A percentile compares a stretch with the other conserved stretches of the same genome.
phyloP scores from a whole-genome alignment of 192 early-diverging fungal species.

The Coemansia sp. region DNA sequence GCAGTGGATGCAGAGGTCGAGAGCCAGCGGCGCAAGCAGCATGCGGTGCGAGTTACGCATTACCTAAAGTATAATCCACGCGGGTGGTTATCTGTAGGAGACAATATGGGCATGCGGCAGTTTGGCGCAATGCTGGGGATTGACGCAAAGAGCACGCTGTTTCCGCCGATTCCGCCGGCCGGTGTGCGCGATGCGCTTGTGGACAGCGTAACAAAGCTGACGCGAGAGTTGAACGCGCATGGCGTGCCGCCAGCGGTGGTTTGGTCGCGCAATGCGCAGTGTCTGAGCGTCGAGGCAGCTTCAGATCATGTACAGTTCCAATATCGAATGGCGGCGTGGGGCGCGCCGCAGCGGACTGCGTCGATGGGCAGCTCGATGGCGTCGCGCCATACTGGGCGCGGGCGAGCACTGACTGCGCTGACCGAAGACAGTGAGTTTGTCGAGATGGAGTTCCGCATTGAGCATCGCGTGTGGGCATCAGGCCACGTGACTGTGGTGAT shows the following conservation, averaged over 20 bases:
- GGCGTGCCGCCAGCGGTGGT: conserved; percentile 36
- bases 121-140: conserved; percentile 17
- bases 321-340: conserved; percentile 30
- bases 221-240: conserved; percentile 13
- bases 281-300: conserved; percentile 4
- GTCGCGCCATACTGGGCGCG: background rate
- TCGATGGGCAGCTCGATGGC: conserved; percentile 15
- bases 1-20: conserved; percentile 38
- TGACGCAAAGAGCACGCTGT: background rate
- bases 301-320: conserved; percentile 10
- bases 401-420: background rate
- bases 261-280: conserved; percentile 41
- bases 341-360: background rate
- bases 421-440: conserved; percentile 11
- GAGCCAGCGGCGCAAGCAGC: conserved; percentile 35
- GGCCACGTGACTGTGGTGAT: conserved; percentile 16
- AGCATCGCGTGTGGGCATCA: conserved; percentile 45
- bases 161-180: conserved; percentile 24
- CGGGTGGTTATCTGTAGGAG: conserved; percentile 35
- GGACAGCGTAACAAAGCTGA: conserved; percentile 12
- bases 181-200: conserved; percentile 12
- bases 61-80: conserved; percentile 35
- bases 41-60: conserved; percentile 33
- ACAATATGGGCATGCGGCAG: background rate
- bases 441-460: conserved; percentile 43